phyloP scores from a whole-genome alignment of 2,329 filamentous ascomycete genomes.

The Pseudogymnoascus sp. region DNA sequence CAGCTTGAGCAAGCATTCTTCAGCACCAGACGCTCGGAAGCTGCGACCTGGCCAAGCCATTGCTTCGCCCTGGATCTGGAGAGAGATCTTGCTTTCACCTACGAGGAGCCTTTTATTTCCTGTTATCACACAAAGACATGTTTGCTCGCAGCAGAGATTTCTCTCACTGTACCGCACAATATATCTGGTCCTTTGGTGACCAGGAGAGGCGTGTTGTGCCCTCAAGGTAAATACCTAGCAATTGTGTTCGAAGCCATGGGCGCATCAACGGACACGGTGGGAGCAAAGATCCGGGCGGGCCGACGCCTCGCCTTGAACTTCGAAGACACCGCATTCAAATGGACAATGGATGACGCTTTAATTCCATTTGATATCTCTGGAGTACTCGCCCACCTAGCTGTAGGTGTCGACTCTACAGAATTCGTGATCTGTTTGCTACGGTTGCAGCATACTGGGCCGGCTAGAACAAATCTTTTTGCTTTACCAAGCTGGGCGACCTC shows the following conservation, averaged over 20 bases:
- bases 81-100: conserved; percentile 8
- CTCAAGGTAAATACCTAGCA: background rate
- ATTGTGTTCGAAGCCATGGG: background rate
- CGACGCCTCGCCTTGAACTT: background rate
- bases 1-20: background rate
- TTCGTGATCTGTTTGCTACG: conserved; percentile 8
- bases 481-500: background rate
- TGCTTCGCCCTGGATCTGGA: background rate
- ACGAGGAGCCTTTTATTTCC: conserved; percentile 3
- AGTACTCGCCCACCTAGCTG: background rate
- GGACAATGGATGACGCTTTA: background rate
- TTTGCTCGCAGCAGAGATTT: background rate
- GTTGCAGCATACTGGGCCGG: background rate
- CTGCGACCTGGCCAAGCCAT: background rate
- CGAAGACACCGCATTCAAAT: background rate
- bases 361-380: background rate
- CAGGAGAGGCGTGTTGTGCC: background rate
- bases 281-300: background rate
- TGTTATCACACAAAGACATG: conserved; percentile 8
- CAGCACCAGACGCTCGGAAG: background rate
- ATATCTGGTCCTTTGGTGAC: background rate
- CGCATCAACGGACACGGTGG: background rate
- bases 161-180: background rate
- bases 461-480: conserved; percentile 6
- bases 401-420: background rate